Percentiles rank a stretch among this genome's conserved stretches.
Evolutionary conservation across 1,139 yeast genomes (phyloP).

Genomic region (Suhomyces maxii): DNA sequence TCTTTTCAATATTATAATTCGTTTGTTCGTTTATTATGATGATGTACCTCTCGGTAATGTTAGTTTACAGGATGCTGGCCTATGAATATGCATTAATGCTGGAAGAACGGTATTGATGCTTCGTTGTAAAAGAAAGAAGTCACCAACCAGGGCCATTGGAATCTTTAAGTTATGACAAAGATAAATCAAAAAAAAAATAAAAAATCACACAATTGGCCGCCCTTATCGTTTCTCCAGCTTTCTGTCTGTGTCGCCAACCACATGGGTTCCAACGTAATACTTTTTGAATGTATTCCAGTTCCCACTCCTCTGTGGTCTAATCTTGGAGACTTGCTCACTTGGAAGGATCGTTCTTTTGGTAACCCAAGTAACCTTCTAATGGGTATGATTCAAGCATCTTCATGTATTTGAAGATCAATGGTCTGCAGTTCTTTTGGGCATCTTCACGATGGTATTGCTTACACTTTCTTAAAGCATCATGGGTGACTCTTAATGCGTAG

Average conservation of each 20-base stretch:
- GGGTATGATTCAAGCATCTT: conserved; percentile 71
- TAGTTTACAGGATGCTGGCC: not conserved
- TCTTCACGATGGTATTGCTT: conserved; percentile 77
- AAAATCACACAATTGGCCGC: too few species aligned
- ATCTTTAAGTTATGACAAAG: too few species aligned
- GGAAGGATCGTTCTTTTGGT: conserved; percentile 83
- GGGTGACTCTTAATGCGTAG: conserved; percentile 65
- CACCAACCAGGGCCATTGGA: too few species aligned
- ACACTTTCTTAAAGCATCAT: conserved; percentile 73
- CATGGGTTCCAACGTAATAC: not conserved
- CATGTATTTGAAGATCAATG: conserved; percentile 70
- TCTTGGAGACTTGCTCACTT: conserved; percentile 38
- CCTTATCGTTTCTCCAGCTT: too few species aligned
- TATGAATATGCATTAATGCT: not conserved
- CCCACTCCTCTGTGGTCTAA: not conserved
- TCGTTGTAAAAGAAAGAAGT: not conserved
- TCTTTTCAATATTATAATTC: not conserved
- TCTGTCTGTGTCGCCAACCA: too few species aligned
- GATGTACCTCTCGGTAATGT: not conserved
- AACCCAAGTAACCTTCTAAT: conserved; percentile 72
- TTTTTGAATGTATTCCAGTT: not conserved
- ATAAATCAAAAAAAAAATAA: too few species aligned
- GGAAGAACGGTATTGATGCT: not conserved
- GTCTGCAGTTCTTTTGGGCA: conserved; percentile 66
- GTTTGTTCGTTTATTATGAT: not conserved